Evolutionary conservation across 495 filamentous ascomycete genomes (phyloP).

Genomic region (Copromyces sp.): DNA sequence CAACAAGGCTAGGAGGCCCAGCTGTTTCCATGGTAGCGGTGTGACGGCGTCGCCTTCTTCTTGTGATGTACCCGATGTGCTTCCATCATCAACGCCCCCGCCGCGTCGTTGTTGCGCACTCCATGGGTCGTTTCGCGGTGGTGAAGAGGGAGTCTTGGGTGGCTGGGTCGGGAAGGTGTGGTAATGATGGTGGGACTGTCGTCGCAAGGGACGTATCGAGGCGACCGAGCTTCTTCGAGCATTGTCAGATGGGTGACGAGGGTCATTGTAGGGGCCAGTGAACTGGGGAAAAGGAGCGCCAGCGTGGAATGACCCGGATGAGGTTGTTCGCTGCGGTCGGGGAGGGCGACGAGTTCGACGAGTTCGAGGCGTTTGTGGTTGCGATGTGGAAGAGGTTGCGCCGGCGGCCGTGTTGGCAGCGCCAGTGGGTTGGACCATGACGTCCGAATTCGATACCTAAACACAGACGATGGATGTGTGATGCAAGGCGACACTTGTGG

Average conservation of each 20-base stretch:
- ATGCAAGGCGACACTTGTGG: background rate
- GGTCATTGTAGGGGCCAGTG: constrained; percentile 12
- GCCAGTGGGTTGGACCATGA: background rate
- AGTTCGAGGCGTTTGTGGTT: constrained; percentile 16
- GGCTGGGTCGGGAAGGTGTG: constrained; percentile 92
- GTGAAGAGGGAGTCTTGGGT: constrained; percentile 53
- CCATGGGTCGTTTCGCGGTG: constrained; percentile 10
- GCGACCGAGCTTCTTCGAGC: constrained; percentile 8
- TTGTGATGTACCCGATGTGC: constrained; percentile 7
- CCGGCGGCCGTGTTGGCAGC: background rate
- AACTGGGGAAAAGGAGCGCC: constrained; percentile 35
- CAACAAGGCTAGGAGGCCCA: constrained; percentile 75
- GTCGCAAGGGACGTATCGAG: constrained; percentile 23
- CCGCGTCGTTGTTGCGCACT: background rate
- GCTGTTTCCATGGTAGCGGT: constrained; percentile 73
- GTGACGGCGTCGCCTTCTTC: constrained; percentile 35
- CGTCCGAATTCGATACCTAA: background rate
- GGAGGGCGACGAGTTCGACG: constrained; percentile 10
- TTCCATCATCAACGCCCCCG: constrained; percentile 15
- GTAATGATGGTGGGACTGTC: constrained; percentile 69
- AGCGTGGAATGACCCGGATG: constrained; percentile 38
- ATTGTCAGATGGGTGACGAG: constrained; percentile 1
- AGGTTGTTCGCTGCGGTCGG: constrained; percentile 14
- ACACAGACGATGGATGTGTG: background rate
- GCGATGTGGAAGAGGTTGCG: constrained; percentile 12